A percentile compares a stretch with the other conserved stretches of the same genome.
phyloP scores from a whole-genome alignment of 768 basidiomycete genomes.

The Mycena leptocephala region DNA sequence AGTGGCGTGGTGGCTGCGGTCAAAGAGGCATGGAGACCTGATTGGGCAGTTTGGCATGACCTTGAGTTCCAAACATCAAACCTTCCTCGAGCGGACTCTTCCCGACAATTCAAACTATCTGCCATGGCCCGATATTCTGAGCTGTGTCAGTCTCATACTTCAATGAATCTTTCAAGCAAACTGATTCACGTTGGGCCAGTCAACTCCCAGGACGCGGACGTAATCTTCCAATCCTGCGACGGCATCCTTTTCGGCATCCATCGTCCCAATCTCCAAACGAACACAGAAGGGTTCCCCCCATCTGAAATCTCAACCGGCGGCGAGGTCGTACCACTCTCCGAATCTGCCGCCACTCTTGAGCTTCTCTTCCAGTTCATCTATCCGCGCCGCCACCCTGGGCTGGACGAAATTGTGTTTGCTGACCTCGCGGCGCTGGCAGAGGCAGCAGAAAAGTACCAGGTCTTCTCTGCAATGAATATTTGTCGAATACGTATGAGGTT shows the following conservation, averaged over 20 bases:
- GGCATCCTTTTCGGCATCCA: slow-evolving; percentile 42
- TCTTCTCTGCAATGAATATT: slow-evolving; percentile 46
- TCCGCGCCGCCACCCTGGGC: slow-evolving; percentile 41
- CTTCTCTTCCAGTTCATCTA: slow-evolving; percentile 47
- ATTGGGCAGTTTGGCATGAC: background rate
- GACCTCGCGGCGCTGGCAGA: slow-evolving; percentile 42
- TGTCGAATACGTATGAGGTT: slow-evolving; percentile 47
- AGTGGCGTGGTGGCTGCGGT: background rate
- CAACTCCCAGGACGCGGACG: slow-evolving; percentile 38
- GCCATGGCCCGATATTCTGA: slow-evolving; percentile 2
- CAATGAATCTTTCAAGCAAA: background rate
- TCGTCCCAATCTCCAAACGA: slow-evolving; percentile 38
- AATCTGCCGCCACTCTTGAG: slow-evolving; percentile 41
- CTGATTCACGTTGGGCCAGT: slow-evolving; percentile 21
- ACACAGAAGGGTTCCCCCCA: slow-evolving; percentile 43
- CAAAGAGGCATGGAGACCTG: background rate
- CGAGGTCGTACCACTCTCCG: slow-evolving; percentile 42
- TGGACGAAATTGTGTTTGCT: slow-evolving; percentile 36
- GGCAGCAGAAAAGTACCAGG: slow-evolving; percentile 52
- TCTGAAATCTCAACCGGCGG: slow-evolving; percentile 36
- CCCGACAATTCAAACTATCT: too few species aligned
- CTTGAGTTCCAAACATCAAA: background rate
- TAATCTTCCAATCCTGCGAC: slow-evolving; percentile 43
- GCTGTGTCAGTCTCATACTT: background rate
- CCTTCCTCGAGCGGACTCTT: background rate